phyloP scores from a whole-genome alignment of 1,139 yeast species.

The Kodamaea anthophila region DNA sequence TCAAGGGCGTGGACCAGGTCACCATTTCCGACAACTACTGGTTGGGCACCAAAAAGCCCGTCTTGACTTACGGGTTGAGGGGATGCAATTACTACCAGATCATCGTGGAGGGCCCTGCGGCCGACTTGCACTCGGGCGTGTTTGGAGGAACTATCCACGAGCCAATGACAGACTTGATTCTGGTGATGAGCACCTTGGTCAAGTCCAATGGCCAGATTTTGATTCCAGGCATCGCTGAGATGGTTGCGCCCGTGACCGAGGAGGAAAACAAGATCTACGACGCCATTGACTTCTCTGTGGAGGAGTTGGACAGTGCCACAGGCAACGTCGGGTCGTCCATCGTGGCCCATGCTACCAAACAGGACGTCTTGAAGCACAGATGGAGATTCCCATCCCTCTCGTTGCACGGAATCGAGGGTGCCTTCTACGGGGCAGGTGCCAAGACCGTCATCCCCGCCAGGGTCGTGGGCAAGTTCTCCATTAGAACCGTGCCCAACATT shows the following conservation, averaged over 20 bases:
- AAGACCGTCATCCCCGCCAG: slow-evolving; percentile 97
- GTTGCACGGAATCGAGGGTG: slow-evolving; percentile 96
- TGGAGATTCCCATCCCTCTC: slow-evolving; percentile 98
- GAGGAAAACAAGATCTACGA: slow-evolving; percentile 77
- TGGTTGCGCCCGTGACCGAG: slow-evolving; percentile 90
- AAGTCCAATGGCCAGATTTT: slow-evolving; percentile 73
- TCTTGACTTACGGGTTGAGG: slow-evolving; percentile 92
- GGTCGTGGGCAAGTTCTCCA: slow-evolving; percentile 90
- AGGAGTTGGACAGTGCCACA: slow-evolving; percentile 80
- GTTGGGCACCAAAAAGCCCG: slow-evolving; percentile 97
- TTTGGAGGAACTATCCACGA: slow-evolving; percentile 97
- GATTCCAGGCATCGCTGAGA: slow-evolving; percentile 83
- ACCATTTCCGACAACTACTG: slow-evolving; percentile 97
- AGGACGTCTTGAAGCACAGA: slow-evolving; percentile 89
- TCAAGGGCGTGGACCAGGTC: slow-evolving; percentile 85
- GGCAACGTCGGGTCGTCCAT: slow-evolving; percentile 61
- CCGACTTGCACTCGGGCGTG: slow-evolving; percentile 95
- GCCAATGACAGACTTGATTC: slow-evolving; percentile 91
- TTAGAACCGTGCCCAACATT: slow-evolving; percentile 94
- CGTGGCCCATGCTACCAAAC: slow-evolving; percentile 67
- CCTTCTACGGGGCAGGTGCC: slow-evolving; percentile 91
- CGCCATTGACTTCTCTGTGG: slow-evolving; percentile 75
- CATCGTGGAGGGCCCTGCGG: slow-evolving; percentile 81
- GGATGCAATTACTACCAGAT: slow-evolving; percentile 93
- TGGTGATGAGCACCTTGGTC: slow-evolving; percentile 70